phyloP scores from a whole-genome alignment of 768 basidiomycete species.

The Botryobasidium botryosum region DNA sequence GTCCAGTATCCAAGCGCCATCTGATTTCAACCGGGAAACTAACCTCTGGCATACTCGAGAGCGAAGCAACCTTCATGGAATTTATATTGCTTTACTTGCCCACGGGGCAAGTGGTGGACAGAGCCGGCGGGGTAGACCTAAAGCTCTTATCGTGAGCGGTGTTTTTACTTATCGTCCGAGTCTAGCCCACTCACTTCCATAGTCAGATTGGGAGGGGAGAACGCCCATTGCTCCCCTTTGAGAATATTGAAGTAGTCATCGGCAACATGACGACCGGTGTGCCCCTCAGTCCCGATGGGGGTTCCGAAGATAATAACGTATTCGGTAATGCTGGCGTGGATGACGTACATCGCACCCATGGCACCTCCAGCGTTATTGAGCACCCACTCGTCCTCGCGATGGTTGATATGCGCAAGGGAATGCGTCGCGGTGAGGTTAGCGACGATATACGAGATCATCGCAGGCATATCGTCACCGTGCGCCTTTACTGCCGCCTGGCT shows the following conservation, averaged over 20 bases:
- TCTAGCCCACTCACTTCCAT: constrained; percentile 49
- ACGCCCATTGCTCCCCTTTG: constrained; percentile 89
- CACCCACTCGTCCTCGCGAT: constrained; percentile 68
- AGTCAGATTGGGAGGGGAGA: constrained; percentile 58
- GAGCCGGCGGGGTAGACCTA: constrained; percentile 58
- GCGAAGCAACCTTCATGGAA: constrained; percentile 96
- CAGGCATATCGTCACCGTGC: constrained; percentile 43
- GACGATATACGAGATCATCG: constrained; percentile 71
- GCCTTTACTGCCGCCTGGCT: constrained; percentile 54
- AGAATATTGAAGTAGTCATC: constrained; percentile 98
- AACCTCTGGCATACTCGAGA: constrained; percentile 86
- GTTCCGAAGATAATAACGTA: constrained; percentile 95
- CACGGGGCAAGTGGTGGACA: constrained; percentile 70
- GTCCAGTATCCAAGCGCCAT: neutral
- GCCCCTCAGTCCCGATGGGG: constrained; percentile 92
- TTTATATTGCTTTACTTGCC: constrained; percentile 88
- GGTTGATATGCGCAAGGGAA: constrained; percentile 36
- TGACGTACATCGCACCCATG: constrained; percentile 96
- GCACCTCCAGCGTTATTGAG: constrained; percentile 96
- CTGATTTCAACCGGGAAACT: constrained; percentile 13
- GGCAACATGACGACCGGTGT: constrained; percentile 82
- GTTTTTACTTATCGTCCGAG: too few relatives aligned
- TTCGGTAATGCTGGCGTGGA: constrained; percentile 93
- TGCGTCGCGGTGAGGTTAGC: constrained; percentile 61
- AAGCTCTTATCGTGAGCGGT: too few relatives aligned